Conservation (phyloP, 495 filamentous ascomycete species). For the Aspergillus wentii region DNA sequence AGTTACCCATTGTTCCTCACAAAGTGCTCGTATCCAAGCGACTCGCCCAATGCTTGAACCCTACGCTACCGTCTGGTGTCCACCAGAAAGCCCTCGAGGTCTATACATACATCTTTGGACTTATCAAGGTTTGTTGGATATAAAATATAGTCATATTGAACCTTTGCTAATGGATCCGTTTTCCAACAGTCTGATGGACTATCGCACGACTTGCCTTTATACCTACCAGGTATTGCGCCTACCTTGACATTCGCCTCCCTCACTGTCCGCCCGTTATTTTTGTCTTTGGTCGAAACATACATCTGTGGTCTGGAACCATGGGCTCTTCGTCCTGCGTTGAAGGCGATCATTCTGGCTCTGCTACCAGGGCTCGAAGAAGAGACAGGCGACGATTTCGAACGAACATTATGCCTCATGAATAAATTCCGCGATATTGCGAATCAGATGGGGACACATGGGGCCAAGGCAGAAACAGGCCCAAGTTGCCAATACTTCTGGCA, state of each 20-base stretch:
- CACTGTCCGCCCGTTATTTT: slow-evolving; percentile 75
- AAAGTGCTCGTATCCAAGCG: slow-evolving; percentile 83
- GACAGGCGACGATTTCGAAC: slow-evolving; percentile 93
- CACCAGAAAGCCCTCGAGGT: slow-evolving; percentile 97
- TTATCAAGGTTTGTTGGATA: slow-evolving; percentile 26
- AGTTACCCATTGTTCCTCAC: slow-evolving; percentile 68
- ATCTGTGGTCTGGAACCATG: slow-evolving; percentile 64
- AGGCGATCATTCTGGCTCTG: slow-evolving; percentile 77
- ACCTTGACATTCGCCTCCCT: slow-evolving; percentile 91
- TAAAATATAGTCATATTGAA: background rate
- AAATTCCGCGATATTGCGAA: slow-evolving; percentile 67
- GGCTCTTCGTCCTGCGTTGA: slow-evolving; percentile 78
- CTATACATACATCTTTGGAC: slow-evolving; percentile 76
- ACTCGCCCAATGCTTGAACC: slow-evolving; percentile 91
- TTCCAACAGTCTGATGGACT: slow-evolving; percentile 56
- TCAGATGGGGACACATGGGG: slow-evolving; percentile 34
- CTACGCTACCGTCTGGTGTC: slow-evolving; percentile 90
- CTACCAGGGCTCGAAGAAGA: slow-evolving; percentile 93
- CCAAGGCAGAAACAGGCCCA: slow-evolving; percentile 45
- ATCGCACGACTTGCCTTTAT: slow-evolving; percentile 75
- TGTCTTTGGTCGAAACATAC: slow-evolving; percentile 77
- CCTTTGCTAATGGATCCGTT: slow-evolving; percentile 8
- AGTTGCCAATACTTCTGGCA: slow-evolving; percentile 96
- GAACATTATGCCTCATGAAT: slow-evolving; percentile 72
- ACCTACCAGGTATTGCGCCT: slow-evolving; percentile 82